Evolutionary conservation across 2,329 filamentous ascomycete genomes (phyloP).

Genomic region (Pseudomassariella vexata): DNA sequence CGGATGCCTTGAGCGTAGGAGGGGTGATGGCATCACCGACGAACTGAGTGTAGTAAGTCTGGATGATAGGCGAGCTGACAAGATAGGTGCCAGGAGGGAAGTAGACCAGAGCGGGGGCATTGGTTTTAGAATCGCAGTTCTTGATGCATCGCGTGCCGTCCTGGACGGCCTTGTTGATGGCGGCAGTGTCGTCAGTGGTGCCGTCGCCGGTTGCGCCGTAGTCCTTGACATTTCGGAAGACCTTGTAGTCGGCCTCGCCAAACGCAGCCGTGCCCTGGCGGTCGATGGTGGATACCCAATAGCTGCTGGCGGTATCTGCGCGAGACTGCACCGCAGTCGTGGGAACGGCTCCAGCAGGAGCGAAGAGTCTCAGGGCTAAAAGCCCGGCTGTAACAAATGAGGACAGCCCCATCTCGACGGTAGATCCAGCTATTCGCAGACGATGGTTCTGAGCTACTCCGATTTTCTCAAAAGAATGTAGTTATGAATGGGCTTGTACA

Average conservation of each 20-base stretch:
- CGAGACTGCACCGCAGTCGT: conserved; percentile 16
- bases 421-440: conserved; percentile 23
- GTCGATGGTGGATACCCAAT: conserved; percentile 67
- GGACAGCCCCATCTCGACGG: conserved; percentile 24
- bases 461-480: conserved; percentile 4
- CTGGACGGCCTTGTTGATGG: conserved; percentile 79
- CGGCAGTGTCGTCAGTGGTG: conserved; percentile 74
- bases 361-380: conserved; percentile 19
- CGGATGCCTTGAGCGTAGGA: conserved; percentile 69
- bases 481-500: conserved; percentile 4
- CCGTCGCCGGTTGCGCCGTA: conserved; percentile 67
- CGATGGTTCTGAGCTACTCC: conserved; percentile 8
- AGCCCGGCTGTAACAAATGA: conserved; percentile 20
- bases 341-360: conserved; percentile 12
- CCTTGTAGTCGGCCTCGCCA: conserved; percentile 54
- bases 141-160: conserved; percentile 74
- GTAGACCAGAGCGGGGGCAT: conserved; percentile 82
- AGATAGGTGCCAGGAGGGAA: conserved; percentile 85
- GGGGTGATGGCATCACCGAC: conserved; percentile 70
- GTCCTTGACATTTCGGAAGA: conserved; percentile 73
- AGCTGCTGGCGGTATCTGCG: conserved; percentile 40
- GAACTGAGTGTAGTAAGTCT: conserved; percentile 91
- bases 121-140: conserved; percentile 77
- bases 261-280: conserved; percentile 67
- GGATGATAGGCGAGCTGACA: conserved; percentile 71